Conservation (phyloP, 2,329 filamentous ascomycete genomes). For the Coniochaeta sp. region DNA sequence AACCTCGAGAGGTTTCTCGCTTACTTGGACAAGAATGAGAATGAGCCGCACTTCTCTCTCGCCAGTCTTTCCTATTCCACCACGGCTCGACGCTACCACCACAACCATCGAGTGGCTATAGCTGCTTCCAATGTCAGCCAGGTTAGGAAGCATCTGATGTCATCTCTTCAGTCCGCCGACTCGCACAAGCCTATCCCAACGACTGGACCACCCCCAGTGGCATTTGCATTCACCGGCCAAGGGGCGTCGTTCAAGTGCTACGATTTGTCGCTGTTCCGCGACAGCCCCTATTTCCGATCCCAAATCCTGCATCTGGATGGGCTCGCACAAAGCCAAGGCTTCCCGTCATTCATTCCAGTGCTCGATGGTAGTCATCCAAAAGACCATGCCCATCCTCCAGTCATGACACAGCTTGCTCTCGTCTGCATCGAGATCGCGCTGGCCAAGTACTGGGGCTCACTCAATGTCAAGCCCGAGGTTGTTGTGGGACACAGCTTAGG, state of each 20-base stretch:
- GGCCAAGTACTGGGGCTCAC: slow-evolving; percentile 28
- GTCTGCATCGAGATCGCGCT: slow-evolving; percentile 34
- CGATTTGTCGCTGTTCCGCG: slow-evolving; percentile 23
- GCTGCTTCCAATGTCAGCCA: slow-evolving; percentile 14
- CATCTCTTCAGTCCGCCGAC: slow-evolving; percentile 8
- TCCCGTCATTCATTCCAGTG: slow-evolving; percentile 29
- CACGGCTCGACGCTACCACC: slow-evolving; percentile 37
- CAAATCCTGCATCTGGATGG: slow-evolving; percentile 24
- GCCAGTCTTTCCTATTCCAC: slow-evolving; percentile 45
- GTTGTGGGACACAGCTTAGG: slow-evolving; percentile 49
- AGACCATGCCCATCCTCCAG: slow-evolving; percentile 10
- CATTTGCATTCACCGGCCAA: slow-evolving; percentile 38
- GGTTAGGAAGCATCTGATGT: slow-evolving; percentile 14
- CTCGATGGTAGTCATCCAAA: slow-evolving; percentile 28
- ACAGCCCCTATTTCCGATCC: slow-evolving; percentile 21
- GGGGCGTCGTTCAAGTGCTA: slow-evolving; percentile 26
- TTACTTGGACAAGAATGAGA: slow-evolving; percentile 29
- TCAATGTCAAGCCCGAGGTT: slow-evolving; percentile 31
- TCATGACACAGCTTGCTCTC: slow-evolving; percentile 28
- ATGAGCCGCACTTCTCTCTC: slow-evolving; percentile 24
- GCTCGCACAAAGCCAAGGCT: slow-evolving; percentile 16
- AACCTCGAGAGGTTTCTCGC: slow-evolving; percentile 33
- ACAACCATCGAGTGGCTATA: slow-evolving; percentile 20
- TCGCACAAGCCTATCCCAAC: slow-evolving; percentile 13
- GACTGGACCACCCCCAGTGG: slow-evolving; percentile 16